phyloP scores from a whole-genome alignment of 768 basidiomycete genomes.

The Russula earlei region DNA sequence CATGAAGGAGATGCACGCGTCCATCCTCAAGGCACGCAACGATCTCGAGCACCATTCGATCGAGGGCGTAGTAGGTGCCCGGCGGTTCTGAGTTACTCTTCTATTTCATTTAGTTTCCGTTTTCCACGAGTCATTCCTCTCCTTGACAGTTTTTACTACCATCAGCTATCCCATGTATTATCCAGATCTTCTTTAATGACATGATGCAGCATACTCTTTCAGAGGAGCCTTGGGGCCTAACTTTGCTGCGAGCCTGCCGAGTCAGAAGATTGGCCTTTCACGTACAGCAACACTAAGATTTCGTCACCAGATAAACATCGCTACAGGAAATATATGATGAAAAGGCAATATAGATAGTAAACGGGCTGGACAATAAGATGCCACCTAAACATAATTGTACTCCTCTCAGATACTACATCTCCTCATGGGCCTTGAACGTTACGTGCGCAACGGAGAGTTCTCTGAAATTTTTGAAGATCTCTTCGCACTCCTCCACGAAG shows the following conservation, averaged over 20 bases:
- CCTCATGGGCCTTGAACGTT: background rate
- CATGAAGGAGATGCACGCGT: constrained; percentile 97
- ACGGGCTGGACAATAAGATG: no score
- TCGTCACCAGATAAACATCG: no score
- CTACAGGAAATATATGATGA: no score
- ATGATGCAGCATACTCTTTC: background rate
- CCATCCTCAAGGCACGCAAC: constrained; percentile 87
- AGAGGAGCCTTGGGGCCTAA: background rate
- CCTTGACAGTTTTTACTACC: background rate
- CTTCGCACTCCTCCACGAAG: background rate
- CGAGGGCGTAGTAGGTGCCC: constrained; percentile 63
- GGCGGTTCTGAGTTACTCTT: constrained; percentile 49
- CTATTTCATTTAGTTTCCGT: no score
- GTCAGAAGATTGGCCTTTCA: no score
- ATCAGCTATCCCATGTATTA: constrained; percentile 15
- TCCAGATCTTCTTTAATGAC: constrained; percentile 17
- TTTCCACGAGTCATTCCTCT: background rate
- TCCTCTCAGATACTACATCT: no score
- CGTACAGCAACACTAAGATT: no score
- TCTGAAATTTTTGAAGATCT: background rate
- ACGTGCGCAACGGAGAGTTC: constrained; percentile 1
- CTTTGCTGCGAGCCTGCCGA: no score
- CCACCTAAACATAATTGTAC: no score
- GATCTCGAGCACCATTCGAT: constrained; percentile 96
- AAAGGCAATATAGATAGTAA: no score